Evolutionary conservation across 2,329 filamentous ascomycete genomes (phyloP), one percentile per base, ranked within the genome.

Genomic region (Exophiala mesophila): DNA sequence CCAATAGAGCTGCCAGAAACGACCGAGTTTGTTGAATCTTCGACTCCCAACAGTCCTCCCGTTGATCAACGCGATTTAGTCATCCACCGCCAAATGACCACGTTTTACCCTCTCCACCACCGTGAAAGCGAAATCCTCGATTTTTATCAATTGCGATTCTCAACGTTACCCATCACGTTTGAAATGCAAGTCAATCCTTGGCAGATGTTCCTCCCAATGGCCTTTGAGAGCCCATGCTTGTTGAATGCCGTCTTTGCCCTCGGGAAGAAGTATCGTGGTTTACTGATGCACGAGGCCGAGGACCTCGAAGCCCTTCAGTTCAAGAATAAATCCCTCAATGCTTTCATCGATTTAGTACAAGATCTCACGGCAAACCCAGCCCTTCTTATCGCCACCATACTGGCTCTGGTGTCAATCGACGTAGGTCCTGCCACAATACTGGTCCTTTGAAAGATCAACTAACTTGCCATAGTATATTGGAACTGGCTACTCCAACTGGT

Each of bases 151-250:
- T 39, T 36, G 36, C 15, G 29, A 34, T 41, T 40, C 21, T 32
- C 36, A 13, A 13, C 23, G 18, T 21, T 40, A 7, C 21, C 41
- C 16, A 17, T 44, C 3, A 40, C 41, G 18, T 44, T 17, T 30
- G 16, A 40, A 10, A 23, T 44, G 15, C 15, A 39, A 20, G 23
- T 40, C 16, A 44, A 44, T 20, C 41, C 41, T 3, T 44, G 41
- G 41, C 41, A 44, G 10, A 38, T 38, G 35, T 39, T 26, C 18
- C 29, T 44, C 16, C 30, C 41, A 6, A 34, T 39, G 41, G 35
- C 35, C 16, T 30, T 31, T 26, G 28, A 40, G 10, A 35, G 21
- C 18, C 41, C 41, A 6, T 44, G 28, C 23, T 20, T 44, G 23
- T 32, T 39, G 35, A 18, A 44, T 28, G 36, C 36, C 10, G 31